These are phyloP conservation scores for Fusarium scirpi DNA, from an alignment of 2,329 filamentous ascomycete species.

Conservation along the genomic window DNA sequence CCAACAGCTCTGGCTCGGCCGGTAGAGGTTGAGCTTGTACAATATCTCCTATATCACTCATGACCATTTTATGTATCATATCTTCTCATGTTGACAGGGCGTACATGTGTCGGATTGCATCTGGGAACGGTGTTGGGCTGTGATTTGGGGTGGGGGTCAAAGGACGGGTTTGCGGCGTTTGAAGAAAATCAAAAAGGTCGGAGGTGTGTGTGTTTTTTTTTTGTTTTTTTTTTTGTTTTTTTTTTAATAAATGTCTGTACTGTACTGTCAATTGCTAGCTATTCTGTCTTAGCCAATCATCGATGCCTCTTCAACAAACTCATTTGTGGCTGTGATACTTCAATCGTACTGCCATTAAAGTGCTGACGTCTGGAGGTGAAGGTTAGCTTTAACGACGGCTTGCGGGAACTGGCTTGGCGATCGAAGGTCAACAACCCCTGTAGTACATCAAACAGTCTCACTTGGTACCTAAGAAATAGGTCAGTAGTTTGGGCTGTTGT, in stretches of 20 bases:
- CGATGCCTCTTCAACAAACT: neutral
- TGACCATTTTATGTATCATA: conserved; percentile 28
- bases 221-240: neutral
- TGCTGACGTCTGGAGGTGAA: neutral
- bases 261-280: neutral
- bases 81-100: neutral
- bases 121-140: conserved; percentile 30
- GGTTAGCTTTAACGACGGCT: conserved; percentile 7
- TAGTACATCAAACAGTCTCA: conserved; percentile 27
- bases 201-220: neutral
- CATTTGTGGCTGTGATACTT: neutral
- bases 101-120: conserved; percentile 29
- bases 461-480: neutral
- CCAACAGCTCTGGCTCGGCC: neutral
- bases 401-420: conserved; percentile 32
- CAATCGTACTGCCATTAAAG: neutral
- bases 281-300: neutral
- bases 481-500: neutral
- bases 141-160: neutral
- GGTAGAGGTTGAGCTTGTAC: neutral
- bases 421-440: conserved; percentile 32
- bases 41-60: conserved; percentile 24
- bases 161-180: conserved; percentile 18
- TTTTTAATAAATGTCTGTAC: neutral
- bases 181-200: conserved; percentile 5